Base-by-base conservation (phyloP, 106 monocot genomes). In the Dendrobium catenatum region DNA sequence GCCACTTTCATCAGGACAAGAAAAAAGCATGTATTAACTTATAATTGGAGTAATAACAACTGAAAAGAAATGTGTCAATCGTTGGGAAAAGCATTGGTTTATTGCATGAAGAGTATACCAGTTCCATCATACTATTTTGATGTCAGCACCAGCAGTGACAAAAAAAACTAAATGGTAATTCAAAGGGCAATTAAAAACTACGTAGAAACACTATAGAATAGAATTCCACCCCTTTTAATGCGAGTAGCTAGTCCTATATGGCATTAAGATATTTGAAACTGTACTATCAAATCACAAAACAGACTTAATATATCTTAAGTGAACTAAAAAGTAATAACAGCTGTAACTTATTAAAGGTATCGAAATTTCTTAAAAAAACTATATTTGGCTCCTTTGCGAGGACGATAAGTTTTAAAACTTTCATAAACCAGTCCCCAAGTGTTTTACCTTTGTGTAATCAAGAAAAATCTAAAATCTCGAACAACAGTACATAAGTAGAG, bases 61-160 rank as follows among this genome's bases (percentile, higher is more conserved):
- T n/a, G 19, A 61, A 61, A 61, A 61, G 61, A 22, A 61, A n/a
- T 61, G 61, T 61, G 20, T 8, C 8, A 10, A 3, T 22, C 61
- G n/a, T 61, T 7, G n/a, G 61, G n/a, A 22, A 61, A 61, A 15
- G 19, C 9, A 26, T 31, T 9, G 6, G 27, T 6, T 10, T 29
- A 18, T 29, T 68, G 68, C 19, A 70, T 70, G 1, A 70, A 70
- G 68, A 70, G 68, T 31, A 68, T 68, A 68, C 68, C 68, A 48
- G 11, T 9, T 48, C 10, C 48, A 58, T 58, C 4, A 1, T 58
- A 58, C 20, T 4, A 4, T 9, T 58, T 20, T 58, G 58, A 58
- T 58, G 58, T 18, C 4, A 58, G 18, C 20, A 19, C 19, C 4
- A 61, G 19, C 4, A 61, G 61, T 5, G 22, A 61, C 19, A 61